phyloP scores from a whole-genome alignment of 805 yeast genomes.

The Kazachstania bromeliacearum region DNA sequence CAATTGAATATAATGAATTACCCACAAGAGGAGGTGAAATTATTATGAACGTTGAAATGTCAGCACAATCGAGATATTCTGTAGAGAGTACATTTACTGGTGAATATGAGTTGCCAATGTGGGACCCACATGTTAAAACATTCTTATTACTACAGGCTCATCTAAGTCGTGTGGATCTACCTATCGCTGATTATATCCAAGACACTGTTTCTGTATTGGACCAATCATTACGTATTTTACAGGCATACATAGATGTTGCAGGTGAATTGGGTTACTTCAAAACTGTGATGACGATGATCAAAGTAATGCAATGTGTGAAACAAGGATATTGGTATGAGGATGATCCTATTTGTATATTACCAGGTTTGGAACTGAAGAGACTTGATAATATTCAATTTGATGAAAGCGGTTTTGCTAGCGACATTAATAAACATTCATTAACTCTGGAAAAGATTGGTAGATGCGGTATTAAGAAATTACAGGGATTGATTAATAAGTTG shows the following conservation, averaged over 20 bases:
- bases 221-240: constrained; percentile 87
- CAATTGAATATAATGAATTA: constrained; percentile 75
- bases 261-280: constrained; percentile 69
- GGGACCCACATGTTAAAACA: constrained; percentile 79
- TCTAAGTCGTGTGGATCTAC: constrained; percentile 69
- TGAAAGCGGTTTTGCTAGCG: constrained; percentile 15
- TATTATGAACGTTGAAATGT: constrained; percentile 72
- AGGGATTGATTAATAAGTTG: constrained; percentile 10
- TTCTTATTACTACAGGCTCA: constrained; percentile 79
- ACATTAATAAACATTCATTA: constrained; percentile 6
- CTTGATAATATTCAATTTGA: constrained; percentile 13
- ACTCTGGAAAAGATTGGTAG: constrained; percentile 37
- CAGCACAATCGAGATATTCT: constrained; percentile 59
- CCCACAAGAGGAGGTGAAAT: constrained; percentile 93
- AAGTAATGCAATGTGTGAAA: constrained; percentile 75
- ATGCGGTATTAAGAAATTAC: constrained; percentile 29
- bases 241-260: constrained; percentile 84
- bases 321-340: constrained; percentile 84
- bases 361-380: constrained; percentile 33
- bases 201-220: constrained; percentile 90
- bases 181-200: constrained; percentile 90
- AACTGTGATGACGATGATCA: constrained; percentile 53
- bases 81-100: constrained; percentile 50
- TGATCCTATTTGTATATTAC: constrained; percentile 43
- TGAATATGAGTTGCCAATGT: constrained; percentile 52